Evolutionary conservation across 257 asterid species (phyloP).

Genomic region (Nyctanthes arbortristis): DNA sequence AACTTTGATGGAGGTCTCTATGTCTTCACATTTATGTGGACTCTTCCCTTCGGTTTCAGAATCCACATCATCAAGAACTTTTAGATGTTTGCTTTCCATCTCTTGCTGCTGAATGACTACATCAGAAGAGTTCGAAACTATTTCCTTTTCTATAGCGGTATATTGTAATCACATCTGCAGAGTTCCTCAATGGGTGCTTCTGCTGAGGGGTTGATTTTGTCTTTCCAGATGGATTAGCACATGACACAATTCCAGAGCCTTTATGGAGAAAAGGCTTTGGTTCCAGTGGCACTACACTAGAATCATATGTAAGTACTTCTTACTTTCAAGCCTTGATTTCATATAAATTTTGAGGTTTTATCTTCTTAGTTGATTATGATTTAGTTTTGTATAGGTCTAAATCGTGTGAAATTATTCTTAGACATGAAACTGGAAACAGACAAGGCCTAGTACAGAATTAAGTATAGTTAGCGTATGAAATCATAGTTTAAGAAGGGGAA

Average conservation of each 20-base stretch:
- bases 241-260: constrained; percentile 62
- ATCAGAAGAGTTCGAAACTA: constrained; percentile 41
- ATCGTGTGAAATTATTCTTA: too few species aligned
- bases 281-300: constrained; percentile 92
- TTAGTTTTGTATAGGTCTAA: too few species aligned
- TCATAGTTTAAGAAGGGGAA: too few species aligned
- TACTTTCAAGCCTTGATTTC: constrained; percentile 78
- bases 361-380: too few species aligned
- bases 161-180: constrained; percentile 32
- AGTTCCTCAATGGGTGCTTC: constrained; percentile 43
- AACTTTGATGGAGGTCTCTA: constrained; percentile 41
- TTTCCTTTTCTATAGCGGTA: constrained; percentile 46
- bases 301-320: too few species aligned
- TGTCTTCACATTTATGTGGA: constrained; percentile 45
- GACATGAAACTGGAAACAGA: too few species aligned
- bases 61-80: constrained; percentile 27
- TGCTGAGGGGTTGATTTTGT: constrained; percentile 46
- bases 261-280: constrained; percentile 91
- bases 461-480: too few species aligned
- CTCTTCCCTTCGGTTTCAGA: constrained; percentile 33
- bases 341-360: constrained; percentile 64
- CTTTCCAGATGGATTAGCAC: constrained; percentile 46
- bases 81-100: constrained; percentile 30
- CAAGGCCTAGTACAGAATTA: too few species aligned
- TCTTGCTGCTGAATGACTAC: constrained; percentile 48